phyloP scores from a whole-genome alignment of 495 filamentous ascomycete genomes.

The Mytilinidion resinicola region DNA sequence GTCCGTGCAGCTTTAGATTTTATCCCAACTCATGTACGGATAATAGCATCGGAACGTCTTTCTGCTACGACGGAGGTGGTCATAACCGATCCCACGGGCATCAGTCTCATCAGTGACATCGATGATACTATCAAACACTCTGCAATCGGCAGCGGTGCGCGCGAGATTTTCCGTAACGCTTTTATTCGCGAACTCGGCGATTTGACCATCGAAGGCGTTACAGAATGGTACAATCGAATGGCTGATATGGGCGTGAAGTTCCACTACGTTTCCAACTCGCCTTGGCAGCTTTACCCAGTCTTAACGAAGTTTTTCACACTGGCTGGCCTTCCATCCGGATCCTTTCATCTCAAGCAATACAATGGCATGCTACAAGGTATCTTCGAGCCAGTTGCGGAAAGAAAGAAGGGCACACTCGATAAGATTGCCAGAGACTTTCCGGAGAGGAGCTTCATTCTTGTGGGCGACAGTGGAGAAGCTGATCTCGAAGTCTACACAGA shows the following conservation, averaged over 20 bases:
- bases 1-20: slow-evolving; percentile 76
- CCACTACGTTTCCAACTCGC: slow-evolving; percentile 90
- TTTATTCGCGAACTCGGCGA: slow-evolving; percentile 82
- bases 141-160: slow-evolving; percentile 74
- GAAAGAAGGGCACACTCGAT: slow-evolving; percentile 83
- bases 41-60: slow-evolving; percentile 79
- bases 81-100: slow-evolving; percentile 69
- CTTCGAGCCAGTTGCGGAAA: slow-evolving; percentile 92
- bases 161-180: slow-evolving; percentile 92
- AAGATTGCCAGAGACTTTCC: slow-evolving; percentile 86
- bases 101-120: slow-evolving; percentile 95
- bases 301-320: slow-evolving; percentile 73
- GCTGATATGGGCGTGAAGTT: slow-evolving; percentile 73
- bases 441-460: slow-evolving; percentile 77
- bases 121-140: slow-evolving; percentile 98
- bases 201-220: slow-evolving; percentile 76
- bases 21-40: slow-evolving; percentile 78
- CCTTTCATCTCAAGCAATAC: slow-evolving; percentile 93
- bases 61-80: slow-evolving; percentile 69
- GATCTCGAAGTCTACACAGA: slow-evolving; percentile 98
- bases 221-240: slow-evolving; percentile 78
- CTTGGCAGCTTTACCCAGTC: slow-evolving; percentile 92
- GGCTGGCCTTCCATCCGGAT: slow-evolving; percentile 76
- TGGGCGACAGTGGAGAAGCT: slow-evolving; percentile 93
- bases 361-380: slow-evolving; percentile 93